These are phyloP conservation scores for Nigrospora oryzae DNA, from an alignment of 2,329 filamentous ascomycete genomes.

Conservation along the genomic window DNA sequence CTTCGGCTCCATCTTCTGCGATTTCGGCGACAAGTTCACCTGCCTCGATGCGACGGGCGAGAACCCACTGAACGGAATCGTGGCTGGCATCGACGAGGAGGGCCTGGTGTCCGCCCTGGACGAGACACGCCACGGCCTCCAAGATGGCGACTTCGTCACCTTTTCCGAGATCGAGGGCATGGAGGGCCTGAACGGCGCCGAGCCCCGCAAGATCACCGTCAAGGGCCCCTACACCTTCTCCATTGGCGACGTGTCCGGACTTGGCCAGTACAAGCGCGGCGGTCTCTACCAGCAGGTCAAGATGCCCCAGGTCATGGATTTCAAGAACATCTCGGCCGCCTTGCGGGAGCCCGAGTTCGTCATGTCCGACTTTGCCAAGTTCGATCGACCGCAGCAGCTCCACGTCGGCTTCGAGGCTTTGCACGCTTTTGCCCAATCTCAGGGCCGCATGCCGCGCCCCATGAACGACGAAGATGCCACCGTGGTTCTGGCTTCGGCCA, in stretches of 20 bases:
- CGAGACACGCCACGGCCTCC: conserved; percentile 87
- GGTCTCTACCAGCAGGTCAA: conserved; percentile 94
- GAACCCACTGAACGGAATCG: conserved; percentile 76
- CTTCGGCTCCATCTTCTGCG: conserved; percentile 93
- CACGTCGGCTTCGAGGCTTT: conserved; percentile 90
- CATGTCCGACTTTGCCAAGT: conserved; percentile 95
- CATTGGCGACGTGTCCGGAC: conserved; percentile 81
- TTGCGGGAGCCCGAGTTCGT: conserved; percentile 83
- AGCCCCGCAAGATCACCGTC: conserved; percentile 83
- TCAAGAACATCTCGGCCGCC: conserved; percentile 71
- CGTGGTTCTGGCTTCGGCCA: conserved; percentile 67
- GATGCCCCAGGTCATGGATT: conserved; percentile 91
- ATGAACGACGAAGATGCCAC: conserved; percentile 79
- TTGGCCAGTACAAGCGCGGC: conserved; percentile 81
- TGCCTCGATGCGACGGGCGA: conserved; percentile 87
- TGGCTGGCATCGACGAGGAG: conserved; percentile 82
- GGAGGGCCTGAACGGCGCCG: conserved; percentile 74
- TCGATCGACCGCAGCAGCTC: conserved; percentile 85
- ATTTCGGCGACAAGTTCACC: conserved; percentile 92
- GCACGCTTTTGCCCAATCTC: conserved; percentile 70
- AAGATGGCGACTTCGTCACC: conserved; percentile 93
- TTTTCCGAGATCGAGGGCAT: conserved; percentile 91
- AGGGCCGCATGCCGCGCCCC: conserved; percentile 70
- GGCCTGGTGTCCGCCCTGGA: conserved; percentile 89
- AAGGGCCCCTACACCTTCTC: conserved; percentile 97